These are phyloP conservation scores for Aspergillus oerlinghausenensis DNA, from an alignment of 2,329 filamentous ascomycete species.

Conservation along the genomic window DNA sequence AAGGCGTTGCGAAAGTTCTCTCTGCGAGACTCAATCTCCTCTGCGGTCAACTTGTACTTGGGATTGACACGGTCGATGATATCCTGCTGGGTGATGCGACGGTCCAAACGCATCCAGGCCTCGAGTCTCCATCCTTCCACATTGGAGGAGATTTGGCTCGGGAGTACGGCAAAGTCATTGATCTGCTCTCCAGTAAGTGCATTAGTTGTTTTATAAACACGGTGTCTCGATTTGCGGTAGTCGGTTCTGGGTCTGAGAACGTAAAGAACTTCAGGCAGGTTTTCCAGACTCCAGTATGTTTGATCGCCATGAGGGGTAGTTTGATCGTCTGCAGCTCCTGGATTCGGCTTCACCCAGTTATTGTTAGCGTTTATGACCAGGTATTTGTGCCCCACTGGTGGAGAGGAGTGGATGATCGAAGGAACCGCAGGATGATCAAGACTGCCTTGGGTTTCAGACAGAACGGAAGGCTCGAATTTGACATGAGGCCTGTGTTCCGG, in stretches of 20 bases:
- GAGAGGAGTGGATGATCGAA: neutral
- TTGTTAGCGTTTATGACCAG: neutral
- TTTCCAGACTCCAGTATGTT: slow-evolving; percentile 17
- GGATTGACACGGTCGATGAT: slow-evolving; percentile 22
- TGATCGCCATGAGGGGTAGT: slow-evolving; percentile 14
- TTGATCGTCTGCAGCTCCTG: slow-evolving; percentile 1
- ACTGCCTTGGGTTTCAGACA: neutral
- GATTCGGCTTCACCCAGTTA: neutral
- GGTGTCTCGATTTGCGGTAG: neutral
- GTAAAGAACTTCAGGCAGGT: slow-evolving; percentile 26
- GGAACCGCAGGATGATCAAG: neutral
- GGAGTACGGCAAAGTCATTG: slow-evolving; percentile 11
- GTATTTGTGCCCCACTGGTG: neutral
- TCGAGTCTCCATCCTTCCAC: slow-evolving; percentile 23
- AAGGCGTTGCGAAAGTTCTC: slow-evolving; percentile 11
- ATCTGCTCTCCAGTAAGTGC: slow-evolving; percentile 11
- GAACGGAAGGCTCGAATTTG: neutral
- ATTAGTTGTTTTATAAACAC: slow-evolving; percentile 9
- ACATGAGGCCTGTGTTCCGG: neutral
- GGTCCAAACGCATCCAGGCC: slow-evolving; percentile 22
- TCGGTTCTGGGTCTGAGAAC: slow-evolving; percentile 9
- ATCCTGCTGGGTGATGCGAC: slow-evolving; percentile 17
- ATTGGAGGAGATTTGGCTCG: slow-evolving; percentile 15
- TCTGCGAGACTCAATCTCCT: slow-evolving; percentile 9
- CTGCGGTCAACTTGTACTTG: neutral